Percentiles rank a stretch among this genome's conserved stretches.
phyloP scores from a whole-genome alignment of 208 protist genomes.

The Trichomonas vaginalis region DNA sequence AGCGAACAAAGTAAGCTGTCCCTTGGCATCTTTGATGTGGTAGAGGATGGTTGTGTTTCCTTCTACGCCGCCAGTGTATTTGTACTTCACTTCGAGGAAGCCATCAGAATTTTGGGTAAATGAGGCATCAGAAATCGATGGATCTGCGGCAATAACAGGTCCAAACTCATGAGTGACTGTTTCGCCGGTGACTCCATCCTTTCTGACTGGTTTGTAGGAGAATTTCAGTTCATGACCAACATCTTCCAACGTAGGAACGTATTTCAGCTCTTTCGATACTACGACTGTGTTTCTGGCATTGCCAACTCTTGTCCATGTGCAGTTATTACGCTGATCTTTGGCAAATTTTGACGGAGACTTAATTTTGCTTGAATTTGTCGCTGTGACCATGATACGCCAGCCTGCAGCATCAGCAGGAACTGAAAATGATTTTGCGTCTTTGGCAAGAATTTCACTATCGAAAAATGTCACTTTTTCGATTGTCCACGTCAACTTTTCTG shows the following conservation, averaged over 20 bases:
- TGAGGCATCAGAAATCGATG: background rate
- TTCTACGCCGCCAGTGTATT: background rate
- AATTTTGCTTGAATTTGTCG: background rate
- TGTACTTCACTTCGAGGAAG: background rate
- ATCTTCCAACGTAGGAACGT: background rate
- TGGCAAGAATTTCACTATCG: background rate
- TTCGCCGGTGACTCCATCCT: background rate
- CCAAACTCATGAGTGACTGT: background rate
- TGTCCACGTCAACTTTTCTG: background rate
- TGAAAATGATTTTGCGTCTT: background rate
- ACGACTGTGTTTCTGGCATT: background rate
- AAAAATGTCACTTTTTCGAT: background rate
- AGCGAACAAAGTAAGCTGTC: background rate
- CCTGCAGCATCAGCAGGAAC: background rate
- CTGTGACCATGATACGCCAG: background rate
- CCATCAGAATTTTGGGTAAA: background rate
- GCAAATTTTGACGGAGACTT: background rate
- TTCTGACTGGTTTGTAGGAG: background rate
- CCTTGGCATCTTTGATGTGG: background rate
- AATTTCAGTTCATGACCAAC: background rate
- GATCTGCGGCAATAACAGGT: background rate
- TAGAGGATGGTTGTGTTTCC: background rate
- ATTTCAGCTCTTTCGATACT: background rate
- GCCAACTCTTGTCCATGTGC: background rate
- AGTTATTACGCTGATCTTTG: background rate